Evolutionary conservation across 2,329 filamentous ascomycete genomes (phyloP), one percentile per base, ranked within the genome.

Genomic region (Penicillium palitans): DNA sequence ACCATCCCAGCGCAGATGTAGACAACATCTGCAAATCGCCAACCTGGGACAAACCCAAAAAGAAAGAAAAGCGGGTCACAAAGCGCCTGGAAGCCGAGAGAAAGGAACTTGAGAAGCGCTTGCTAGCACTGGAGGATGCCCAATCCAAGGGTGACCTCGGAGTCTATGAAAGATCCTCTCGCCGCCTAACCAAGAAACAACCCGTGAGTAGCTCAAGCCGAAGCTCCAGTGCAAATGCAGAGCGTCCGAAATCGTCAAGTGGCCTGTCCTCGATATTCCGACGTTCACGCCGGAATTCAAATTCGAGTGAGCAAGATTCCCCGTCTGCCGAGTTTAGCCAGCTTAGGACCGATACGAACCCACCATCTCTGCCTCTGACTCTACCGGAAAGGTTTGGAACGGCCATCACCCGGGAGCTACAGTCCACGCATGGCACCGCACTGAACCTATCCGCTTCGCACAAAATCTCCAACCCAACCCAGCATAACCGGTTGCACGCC

Each of bases 181-280:
- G 70, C 2, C 72, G 73, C 33, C 62, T 76, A 17, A 70, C 68
- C 17, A 76, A 75, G 57, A 76, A 74, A 57, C 71, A 73, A 44
- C 72, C 72, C 1, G 45, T 70, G 4, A 61, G 59, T 21, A 71
- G 58, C 54, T 68, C 68, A 29, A 70, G 66, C 33, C 66, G 73
- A 57, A 68, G 67, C 25, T 70, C 72, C 12, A 75, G 71, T 52
- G 63, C 65, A 15, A 66, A 66, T 54, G 61, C 65, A n/a, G 68
- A 70, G 19, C 64, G 66, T 52, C 61, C 67, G 25, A 61, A 66
- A 24, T 68, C 70, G 9, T 66, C 61, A 41, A 61, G 48, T 56
- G 62, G 54, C 24, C 56, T 74, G 35, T 67, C 70, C 19, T 66
- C 68, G 1, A 60, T 73, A 3, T 72, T 73, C 51, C 68, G 67